Evolutionary conservation across 2,329 filamentous ascomycete genomes (phyloP), one percentile per base, ranked within the genome.

Genomic region (Graphium sp.): DNA sequence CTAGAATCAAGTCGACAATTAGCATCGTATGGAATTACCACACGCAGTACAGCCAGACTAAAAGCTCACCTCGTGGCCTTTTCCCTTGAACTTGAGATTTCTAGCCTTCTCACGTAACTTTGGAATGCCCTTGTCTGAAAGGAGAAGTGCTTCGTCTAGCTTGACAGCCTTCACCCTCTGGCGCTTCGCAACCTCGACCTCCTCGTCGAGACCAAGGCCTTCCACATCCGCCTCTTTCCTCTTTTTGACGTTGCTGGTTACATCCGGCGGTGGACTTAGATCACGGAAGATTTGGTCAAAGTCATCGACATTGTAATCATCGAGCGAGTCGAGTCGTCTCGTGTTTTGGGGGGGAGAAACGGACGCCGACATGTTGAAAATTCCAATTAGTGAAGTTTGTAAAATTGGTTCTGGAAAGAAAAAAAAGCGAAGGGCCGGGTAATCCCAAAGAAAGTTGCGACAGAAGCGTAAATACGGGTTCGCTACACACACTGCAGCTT

Each of bases 91-190:
- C 38, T 70, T 81, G 13, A 94, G 55, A 18, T 71, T 64, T 30
- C 69, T 73, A 0, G 81, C 74, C 40, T 74, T 73, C 35, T 63
- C 69, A 23, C 79, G 73, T 29, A 98, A 57, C 41, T 77, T 83
- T 2, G 83, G 82, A 34, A 98, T 84, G 1, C 89, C 89, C 26
- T 72, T 66, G 13, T 75, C 66, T 4, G 83, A 89, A 2, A 95
- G 61, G n/a, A 95, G 56, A 10, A 23, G 11, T 2, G 41, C 29
- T 46, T 93, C 83, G 44, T 98, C 85, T 16, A 98, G 65, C 49
- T 94, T 98, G 4, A 87, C 77, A 32, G 73, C 63, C 2, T 84
- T 82, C 0, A 48, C 56, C 35, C 73, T 66, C 20, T 74, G 66
- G 41, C 78, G 78, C 53, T 82, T 93, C 22, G 67, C 69, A 5